phyloP scores from a whole-genome alignment of 2,329 filamentous ascomycete species.

The Cryoendolithus antarcticus region DNA sequence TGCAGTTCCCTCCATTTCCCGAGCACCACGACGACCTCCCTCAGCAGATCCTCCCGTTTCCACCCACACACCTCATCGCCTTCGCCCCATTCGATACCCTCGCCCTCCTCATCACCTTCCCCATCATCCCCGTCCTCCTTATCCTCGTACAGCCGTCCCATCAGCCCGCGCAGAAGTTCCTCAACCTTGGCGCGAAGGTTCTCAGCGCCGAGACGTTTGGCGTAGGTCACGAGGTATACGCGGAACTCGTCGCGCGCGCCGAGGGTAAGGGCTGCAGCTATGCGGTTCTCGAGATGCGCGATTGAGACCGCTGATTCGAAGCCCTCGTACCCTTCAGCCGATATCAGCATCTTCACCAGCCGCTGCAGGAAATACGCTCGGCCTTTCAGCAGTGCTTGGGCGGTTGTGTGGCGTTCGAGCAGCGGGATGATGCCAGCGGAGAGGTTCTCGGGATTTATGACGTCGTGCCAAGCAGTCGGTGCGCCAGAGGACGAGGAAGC shows the following conservation, averaged over 20 bases:
- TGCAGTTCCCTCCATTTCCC: conserved; percentile 98
- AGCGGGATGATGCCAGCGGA: conserved; percentile 89
- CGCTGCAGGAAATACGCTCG: conserved; percentile 83
- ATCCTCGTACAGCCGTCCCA: conserved; percentile 58
- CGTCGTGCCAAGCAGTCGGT: background rate
- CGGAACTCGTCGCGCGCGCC: conserved; percentile 86
- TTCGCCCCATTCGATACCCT: conserved; percentile 51
- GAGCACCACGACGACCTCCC: conserved; percentile 82
- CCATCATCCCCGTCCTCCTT: conserved; percentile 44
- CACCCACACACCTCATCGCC: conserved; percentile 75
- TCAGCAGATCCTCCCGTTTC: conserved; percentile 76
- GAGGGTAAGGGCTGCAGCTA: conserved; percentile 76
- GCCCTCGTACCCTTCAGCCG: conserved; percentile 79
- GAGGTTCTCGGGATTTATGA: conserved; percentile 45
- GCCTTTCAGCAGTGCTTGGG: conserved; percentile 80
- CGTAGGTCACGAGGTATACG: conserved; percentile 95
- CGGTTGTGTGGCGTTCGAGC: conserved; percentile 88
- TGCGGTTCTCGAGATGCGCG: conserved; percentile 86
- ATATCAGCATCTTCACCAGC: conserved; percentile 77
- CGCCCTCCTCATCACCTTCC: conserved; percentile 29
- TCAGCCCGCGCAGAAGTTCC: conserved; percentile 70
- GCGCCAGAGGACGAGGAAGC: conserved; percentile 1
- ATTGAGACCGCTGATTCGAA: conserved; percentile 88
- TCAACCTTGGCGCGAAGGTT: conserved; percentile 80
- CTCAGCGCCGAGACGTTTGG: conserved; percentile 85